A percentile compares a stretch with the other conserved stretches of the same genome.
Evolutionary conservation across 768 basidiomycete species (phyloP).

Genomic region (Kondoa malvinella): DNA sequence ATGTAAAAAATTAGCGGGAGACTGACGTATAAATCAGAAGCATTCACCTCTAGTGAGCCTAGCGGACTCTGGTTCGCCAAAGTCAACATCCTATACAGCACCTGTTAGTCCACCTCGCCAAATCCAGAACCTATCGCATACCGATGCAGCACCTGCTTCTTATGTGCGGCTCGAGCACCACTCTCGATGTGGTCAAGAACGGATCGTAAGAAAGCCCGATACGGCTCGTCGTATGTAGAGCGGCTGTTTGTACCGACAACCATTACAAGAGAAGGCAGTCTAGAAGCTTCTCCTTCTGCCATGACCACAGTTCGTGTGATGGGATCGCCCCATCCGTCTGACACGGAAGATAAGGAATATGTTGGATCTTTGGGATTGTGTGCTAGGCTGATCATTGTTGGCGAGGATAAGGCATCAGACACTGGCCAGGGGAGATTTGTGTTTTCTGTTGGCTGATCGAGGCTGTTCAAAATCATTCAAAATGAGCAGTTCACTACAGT

Average conservation of each 20-base stretch:
- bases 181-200: neutral
- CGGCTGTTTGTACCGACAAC: neutral
- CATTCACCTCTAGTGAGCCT: neutral
- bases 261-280: neutral
- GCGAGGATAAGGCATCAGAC: too few relatives aligned
- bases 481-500: too few relatives aligned
- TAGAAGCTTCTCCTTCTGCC: neutral
- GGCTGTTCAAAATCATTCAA: too few relatives aligned
- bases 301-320: neutral
- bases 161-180: neutral
- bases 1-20: too few relatives aligned
- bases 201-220: neutral
- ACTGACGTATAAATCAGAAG: too few relatives aligned
- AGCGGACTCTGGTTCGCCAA: neutral
- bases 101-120: too few relatives aligned
- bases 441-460: too few relatives aligned
- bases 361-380: neutral
- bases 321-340: neutral
- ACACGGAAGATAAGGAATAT: neutral
- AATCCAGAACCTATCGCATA: neutral
- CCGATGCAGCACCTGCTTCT: neutral
- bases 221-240: neutral
- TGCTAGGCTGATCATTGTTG: too few relatives aligned
- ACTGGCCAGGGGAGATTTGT: too few relatives aligned
- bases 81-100: neutral